Evolutionary conservation across 192 early-diverging fungal species (phyloP).

Genomic region (Rhizophagus prolifer): DNA sequence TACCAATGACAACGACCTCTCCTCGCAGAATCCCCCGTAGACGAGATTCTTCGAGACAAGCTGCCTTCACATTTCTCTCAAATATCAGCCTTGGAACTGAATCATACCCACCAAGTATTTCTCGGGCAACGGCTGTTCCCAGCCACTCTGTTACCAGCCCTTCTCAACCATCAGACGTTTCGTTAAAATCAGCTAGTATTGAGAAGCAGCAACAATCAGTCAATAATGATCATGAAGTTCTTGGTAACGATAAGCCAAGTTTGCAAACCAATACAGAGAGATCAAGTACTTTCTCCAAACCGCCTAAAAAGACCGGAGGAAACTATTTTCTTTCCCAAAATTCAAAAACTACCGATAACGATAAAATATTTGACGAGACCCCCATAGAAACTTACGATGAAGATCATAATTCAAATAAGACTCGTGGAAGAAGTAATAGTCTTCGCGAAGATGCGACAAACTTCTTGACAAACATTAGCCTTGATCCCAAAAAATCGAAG

Average conservation of each 20-base stretch:
- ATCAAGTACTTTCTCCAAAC: neutral
- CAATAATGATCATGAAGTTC: neutral
- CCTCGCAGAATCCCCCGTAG: constrained; percentile 30
- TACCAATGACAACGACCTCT: constrained; percentile 31
- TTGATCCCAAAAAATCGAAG: neutral
- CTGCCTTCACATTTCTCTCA: constrained; percentile 27
- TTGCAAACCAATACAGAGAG: constrained; percentile 12
- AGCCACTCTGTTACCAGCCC: constrained; percentile 17
- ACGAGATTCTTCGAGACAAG: constrained; percentile 32
- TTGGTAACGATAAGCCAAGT: constrained; percentile 1
- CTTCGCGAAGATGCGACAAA: constrained; percentile 14
- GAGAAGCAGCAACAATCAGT: neutral
- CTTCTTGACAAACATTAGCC: constrained; percentile 15
- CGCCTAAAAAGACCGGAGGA: neutral
- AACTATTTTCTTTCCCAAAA: neutral
- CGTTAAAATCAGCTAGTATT: constrained; percentile 2
- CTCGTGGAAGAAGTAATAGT: constrained; percentile 19
- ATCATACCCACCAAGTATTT: neutral
- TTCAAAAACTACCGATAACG: neutral
- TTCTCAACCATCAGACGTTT: neutral
- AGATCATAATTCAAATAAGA: neutral
- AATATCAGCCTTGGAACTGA: constrained; percentile 34
- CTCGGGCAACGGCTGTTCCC: constrained; percentile 19
- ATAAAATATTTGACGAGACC: constrained; percentile 5
- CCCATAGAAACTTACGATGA: constrained; percentile 6